Conservation (phyloP, 2,329 filamentous ascomycete species). For the Aspergillus carbonarius region DNA sequence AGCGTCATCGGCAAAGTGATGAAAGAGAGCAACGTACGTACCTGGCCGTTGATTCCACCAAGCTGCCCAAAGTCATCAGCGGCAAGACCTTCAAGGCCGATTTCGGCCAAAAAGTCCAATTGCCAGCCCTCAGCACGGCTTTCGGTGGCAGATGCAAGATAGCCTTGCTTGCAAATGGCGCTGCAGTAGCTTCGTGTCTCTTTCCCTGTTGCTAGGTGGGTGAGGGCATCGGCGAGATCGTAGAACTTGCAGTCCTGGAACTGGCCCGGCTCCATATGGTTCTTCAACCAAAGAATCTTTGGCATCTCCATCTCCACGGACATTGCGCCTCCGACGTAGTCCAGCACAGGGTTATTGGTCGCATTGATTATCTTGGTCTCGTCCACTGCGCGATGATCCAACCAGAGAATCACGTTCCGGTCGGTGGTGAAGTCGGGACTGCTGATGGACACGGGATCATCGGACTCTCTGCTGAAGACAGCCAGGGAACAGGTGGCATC, state of each 20-base stretch:
- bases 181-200: constrained; percentile 90
- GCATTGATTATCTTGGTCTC: constrained; percentile 90
- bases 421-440: constrained; percentile 80
- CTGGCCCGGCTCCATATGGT: constrained; percentile 65
- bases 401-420: constrained; percentile 90
- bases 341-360: constrained; percentile 81
- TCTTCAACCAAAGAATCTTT: constrained; percentile 95
- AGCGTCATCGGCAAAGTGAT: too few relatives aligned
- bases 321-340: constrained; percentile 94
- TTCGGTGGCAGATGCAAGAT: constrained; percentile 25
- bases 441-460: constrained; percentile 81
- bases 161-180: constrained; percentile 93
- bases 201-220: constrained; percentile 83
- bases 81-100: background rate
- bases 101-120: background rate
- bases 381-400: constrained; percentile 83
- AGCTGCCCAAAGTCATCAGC: background rate
- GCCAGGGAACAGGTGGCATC: background rate
- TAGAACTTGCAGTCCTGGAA: constrained; percentile 61
- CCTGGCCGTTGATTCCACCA: background rate
- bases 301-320: constrained; percentile 98
- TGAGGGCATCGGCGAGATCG: constrained; percentile 83
- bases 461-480: background rate
- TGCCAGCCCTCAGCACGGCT: background rate
- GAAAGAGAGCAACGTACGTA: too few relatives aligned